Base-by-base conservation (phyloP, 1,284 basidiomycete species). In the Rhodotorula sp. region DNA sequence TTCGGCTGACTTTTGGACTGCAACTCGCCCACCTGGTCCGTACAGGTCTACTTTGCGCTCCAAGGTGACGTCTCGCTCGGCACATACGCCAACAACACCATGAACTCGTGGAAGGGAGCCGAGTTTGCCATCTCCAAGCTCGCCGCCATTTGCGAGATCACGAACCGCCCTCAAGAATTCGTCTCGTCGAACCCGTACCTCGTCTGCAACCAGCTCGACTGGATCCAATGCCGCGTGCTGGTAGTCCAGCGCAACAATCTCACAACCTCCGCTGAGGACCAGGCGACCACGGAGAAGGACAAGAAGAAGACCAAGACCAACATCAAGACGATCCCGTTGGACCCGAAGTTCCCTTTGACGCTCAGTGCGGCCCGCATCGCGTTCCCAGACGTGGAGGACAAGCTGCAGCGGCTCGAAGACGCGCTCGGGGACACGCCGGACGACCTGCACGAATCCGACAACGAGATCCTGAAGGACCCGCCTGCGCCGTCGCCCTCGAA, bases 61-160 rank as follows among this genome's bases (percentile, higher is more conserved):
- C 33, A 69, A 2, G 70, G 72, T 0, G 54, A 62, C 1, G 24
- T 68, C 7, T 68, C 67, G 44, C 64, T 71, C 29, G 70, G 70
- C 0, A 30, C 37, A 14, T 76, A 76, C 55, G 62, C 74, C 1
- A 44, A 57, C n/a, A 17, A 42, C 10, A 26, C 71, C 2, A 29
- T 18, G 22, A 48, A 48, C 8, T n/a, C 44, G 3, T 76, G 75
- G 75, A 75, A 75, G 72, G 69, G 72, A 48, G 56, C 68, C 46
- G 75, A 76, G 17, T 74, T 69, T 44, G 26, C 65, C 0, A 60
- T 75, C 37, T 64, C 54, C 20, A 70, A 71, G 61, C 37, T 76
- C 12, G 73, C 73, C 6, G 73, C 73, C 18, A n/a, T 76, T 24
- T 70, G 68, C 64, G 75, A 76, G 61, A 67, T 76, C 29, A 69